Evolutionary conservation across 225 moss, liverwort and hornwort genomes (phyloP).

Genomic region (Marchantia polymorpha): DNA sequence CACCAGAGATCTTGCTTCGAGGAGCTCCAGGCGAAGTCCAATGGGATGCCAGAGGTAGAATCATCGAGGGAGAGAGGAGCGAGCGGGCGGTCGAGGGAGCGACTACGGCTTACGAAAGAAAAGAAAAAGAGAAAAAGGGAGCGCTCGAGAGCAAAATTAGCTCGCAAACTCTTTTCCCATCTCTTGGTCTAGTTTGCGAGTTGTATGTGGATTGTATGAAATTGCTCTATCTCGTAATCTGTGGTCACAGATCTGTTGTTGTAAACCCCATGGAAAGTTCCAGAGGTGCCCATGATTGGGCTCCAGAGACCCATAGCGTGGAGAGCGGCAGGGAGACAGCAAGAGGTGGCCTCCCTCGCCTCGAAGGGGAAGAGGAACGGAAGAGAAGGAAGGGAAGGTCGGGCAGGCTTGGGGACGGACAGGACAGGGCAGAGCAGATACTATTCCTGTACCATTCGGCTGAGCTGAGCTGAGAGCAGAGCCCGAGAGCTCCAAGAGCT

Average conservation of each 20-base stretch:
- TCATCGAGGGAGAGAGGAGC: background rate
- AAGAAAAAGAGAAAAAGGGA: background rate
- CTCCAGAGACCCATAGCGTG: background rate
- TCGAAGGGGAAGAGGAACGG: background rate
- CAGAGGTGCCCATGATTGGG: slow-evolving; percentile 16
- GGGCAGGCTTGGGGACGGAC: too few relatives aligned
- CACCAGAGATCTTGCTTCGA: background rate
- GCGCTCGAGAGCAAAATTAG: background rate
- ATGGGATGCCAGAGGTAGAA: background rate
- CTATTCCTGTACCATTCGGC: slow-evolving; percentile 1
- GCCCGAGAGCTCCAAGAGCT: too few relatives aligned
- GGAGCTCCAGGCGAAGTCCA: background rate
- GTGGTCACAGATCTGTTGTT: slow-evolving; percentile 10
- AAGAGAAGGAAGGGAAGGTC: too few relatives aligned
- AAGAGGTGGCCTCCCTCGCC: slow-evolving; percentile 2
- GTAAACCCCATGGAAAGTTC: slow-evolving; percentile 10
- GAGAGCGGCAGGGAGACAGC: background rate
- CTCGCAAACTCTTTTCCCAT: background rate
- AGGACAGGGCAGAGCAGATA: background rate
- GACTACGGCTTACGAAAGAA: background rate
- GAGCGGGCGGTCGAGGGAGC: background rate
- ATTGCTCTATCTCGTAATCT: slow-evolving; percentile 1
- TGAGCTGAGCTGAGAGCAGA: too few relatives aligned
- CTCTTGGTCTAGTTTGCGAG: background rate
- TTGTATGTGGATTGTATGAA: background rate